Evolutionary conservation across 2,329 filamentous ascomycete genomes (phyloP).

Genomic region (Ophiocordyceps sinensis): DNA sequence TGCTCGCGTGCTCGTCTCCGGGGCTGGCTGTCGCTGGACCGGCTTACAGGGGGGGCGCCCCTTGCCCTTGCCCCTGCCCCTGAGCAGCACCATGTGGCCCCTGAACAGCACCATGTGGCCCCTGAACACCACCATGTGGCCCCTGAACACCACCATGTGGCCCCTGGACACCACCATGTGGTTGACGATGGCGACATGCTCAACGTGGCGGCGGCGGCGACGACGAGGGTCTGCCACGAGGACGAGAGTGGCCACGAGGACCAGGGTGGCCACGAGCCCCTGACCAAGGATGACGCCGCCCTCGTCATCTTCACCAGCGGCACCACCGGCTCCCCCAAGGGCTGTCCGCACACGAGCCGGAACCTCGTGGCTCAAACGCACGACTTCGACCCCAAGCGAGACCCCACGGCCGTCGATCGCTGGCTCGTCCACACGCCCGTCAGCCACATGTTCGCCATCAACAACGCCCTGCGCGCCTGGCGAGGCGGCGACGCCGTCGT

Average conservation of each 20-base stretch:
- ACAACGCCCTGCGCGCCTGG: conserved; percentile 23
- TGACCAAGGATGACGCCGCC: conserved; percentile 10
- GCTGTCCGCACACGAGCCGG: conserved; percentile 24
- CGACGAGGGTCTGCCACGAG: no score
- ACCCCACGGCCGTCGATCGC: conserved; percentile 12
- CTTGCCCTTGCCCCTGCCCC: not conserved
- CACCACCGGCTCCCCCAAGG: conserved; percentile 32
- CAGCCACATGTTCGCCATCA: conserved; percentile 24
- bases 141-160: no score
- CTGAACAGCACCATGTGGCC: no score
- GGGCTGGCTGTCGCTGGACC: conserved; percentile 7
- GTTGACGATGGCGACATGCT: no score
- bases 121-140: no score
- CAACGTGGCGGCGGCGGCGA: no score
- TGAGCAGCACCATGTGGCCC: not conserved
- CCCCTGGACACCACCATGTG: no score
- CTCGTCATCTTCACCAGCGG: conserved; percentile 34
- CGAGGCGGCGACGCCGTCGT: conserved; percentile 18
- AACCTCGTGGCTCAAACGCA: conserved; percentile 23
- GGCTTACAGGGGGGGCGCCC: not conserved
- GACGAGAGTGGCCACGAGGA: no score
- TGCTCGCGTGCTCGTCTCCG: conserved; percentile 8
- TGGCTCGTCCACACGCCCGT: conserved; percentile 24
- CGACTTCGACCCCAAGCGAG: conserved; percentile 19
- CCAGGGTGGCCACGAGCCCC: not conserved